Base-by-base conservation (phyloP, 768 basidiomycete genomes). In the Lentinula raphanica region DNA sequence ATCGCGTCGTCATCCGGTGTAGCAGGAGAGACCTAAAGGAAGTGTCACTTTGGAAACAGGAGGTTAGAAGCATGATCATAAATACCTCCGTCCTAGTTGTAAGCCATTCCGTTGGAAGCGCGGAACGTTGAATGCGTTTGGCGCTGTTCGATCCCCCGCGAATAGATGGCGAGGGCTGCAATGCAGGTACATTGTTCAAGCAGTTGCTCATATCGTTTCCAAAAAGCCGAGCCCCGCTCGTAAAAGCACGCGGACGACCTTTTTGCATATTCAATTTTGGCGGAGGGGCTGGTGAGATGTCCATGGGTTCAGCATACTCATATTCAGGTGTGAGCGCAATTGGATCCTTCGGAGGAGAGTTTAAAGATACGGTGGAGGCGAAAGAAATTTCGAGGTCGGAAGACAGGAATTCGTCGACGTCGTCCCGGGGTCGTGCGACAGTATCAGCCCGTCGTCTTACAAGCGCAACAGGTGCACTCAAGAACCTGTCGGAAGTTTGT, bases 381-480 rank as follows among this genome's bases (percentile, higher is more conserved):
- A 93, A 93, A 28, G 90, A 92, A 38, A 85, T 73, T 67, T 93
- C 91, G 49, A 91, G 79, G 65, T 90, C 89, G n/a, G 86, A 87
- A 32, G 85, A 83, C 51, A 85, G 76, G 66, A 84, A 86, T 42
- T 86, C 84, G 60, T 90, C 85, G 54, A 83, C 69, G 59, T 86
- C 83, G 64, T 82, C 78, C 63, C 71, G 72, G 60, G 68, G 64
- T 45, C 67, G 73, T 63, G 28, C 23, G 23, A 39, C 51, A 46
- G 49, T 28, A 31, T 39, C 23, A 35, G 49, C 51, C 21, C 58
- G 65, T 62, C 35, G 72, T 72, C 6, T 71, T 69, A 12, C 56
- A 54, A 73, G 83, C 65, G 74, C 78, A 71, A 12, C 56, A 56
- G 74, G 83, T 65, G 74, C 78, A 70, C 63, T 76, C 68, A 71